Base-by-base conservation (phyloP, 495 filamentous ascomycete genomes). In the Penicillium riverlandense region DNA sequence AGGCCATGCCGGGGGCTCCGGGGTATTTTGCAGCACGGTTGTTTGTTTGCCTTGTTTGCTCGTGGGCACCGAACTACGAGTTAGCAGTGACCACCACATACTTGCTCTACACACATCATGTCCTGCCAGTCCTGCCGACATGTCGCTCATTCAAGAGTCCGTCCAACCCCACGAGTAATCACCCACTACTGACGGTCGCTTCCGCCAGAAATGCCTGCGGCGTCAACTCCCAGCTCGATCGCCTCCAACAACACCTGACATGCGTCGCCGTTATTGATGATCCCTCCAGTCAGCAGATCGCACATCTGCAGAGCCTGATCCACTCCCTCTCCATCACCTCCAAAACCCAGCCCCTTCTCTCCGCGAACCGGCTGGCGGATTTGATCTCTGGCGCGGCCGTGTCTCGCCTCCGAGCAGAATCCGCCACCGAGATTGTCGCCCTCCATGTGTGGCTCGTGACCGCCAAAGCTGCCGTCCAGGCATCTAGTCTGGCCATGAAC, bases 381-480 rank as follows among this genome's bases (percentile, higher is more conserved):
- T 54, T 90, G 11, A 73, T 95, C 2, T 54, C 73, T 7, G 70
- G 83, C 44, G 81, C 84, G 3, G 34, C 56, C 76, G 38, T 65
- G 60, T 35, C 52, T 45, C 31, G 40, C 47, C 47, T 38, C 50
- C 55, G 57, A 48, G 48, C 37, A 43, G 45, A 58, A 32, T 56
- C 47, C 11, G 43, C 37, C 29, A 22, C 22, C 2, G 22, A 22
- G 22, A 22, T 6, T 6, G 22, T 22, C 22, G 22, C 22, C 22
- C 22, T 22, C 22, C 22, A 95, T 43, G 82, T 92, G 63, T 97
- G 92, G 92, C 63, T 95, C 16, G 66, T 95, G 15, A 75, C 88
- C 8, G 83, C 82, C 55, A 98, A 96, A 61, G 90, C 89, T 2
- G 84, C 90, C 0, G 75, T 85, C 16, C 90, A 95, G 55, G 80